These are phyloP conservation scores for Hysterangium stoloniferum DNA, from an alignment of 768 basidiomycete genomes.

Conservation along the genomic window DNA sequence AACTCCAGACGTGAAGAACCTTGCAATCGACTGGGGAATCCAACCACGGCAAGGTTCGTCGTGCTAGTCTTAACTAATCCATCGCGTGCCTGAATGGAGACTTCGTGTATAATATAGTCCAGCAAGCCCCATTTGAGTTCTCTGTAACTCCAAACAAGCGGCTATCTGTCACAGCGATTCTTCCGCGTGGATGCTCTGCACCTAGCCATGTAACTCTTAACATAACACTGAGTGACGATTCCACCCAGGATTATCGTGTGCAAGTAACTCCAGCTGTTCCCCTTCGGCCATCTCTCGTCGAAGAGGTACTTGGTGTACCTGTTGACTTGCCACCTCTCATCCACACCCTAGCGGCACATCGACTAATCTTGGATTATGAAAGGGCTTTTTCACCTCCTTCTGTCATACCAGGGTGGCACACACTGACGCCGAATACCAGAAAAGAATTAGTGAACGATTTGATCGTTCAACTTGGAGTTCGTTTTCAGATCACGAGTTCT, in stretches of 20 bases:
- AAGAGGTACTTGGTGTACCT: constrained; percentile 10
- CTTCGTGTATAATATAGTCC: no score
- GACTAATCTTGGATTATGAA: constrained; percentile 45
- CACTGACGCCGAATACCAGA: constrained; percentile 26
- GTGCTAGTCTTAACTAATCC: constrained; percentile 16
- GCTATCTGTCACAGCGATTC: constrained; percentile 28
- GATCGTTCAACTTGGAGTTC: constrained; percentile 42
- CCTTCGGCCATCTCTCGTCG: neutral
- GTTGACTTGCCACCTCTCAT: constrained; percentile 28
- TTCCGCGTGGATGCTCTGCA: constrained; percentile 14
- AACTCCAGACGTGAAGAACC: constrained; percentile 36
- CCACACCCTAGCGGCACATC: constrained; percentile 48
- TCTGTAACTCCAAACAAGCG: constrained; percentile 28
- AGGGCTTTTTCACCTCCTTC: constrained; percentile 15
- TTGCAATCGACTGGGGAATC: constrained; percentile 42
- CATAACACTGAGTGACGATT: constrained; percentile 22
- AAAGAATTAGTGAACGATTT: constrained; percentile 35
- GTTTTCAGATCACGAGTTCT: constrained; percentile 43
- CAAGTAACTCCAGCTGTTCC: neutral
- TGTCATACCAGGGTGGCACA: constrained; percentile 15
- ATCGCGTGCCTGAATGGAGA: constrained; percentile 14
- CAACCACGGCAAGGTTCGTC: constrained; percentile 15
- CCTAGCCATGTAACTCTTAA: constrained; percentile 24
- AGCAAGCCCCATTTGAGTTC: constrained; percentile 27
- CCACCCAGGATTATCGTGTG: constrained; percentile 11